Evolutionary conservation across 2,329 filamentous ascomycete species (phyloP), one percentile per base, ranked within the genome.

Genomic region (Emmonsiellopsis sp.): DNA sequence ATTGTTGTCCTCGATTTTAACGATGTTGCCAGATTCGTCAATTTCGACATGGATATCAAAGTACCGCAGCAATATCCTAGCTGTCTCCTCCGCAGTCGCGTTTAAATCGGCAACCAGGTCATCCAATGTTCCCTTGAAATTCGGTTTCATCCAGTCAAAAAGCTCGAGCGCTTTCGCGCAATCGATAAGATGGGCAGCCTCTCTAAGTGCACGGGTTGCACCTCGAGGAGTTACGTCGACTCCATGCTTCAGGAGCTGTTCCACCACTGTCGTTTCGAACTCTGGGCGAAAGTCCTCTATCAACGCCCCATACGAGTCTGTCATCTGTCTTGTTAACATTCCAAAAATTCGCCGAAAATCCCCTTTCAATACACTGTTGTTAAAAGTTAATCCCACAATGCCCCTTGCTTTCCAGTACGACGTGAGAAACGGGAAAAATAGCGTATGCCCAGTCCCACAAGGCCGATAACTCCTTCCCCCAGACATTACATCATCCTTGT

Each of bases 201-300:
- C n/a, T 7, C 32, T 31, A 13, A 31, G 5, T 2, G 43, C 43
- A 10, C 43, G 43, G n/a, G 43, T 31, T 11, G 43, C 26, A 15
- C 43, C 43, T 11, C 43, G 43, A 31, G 11, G 6, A 1, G 7
- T 26, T 2, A 26, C 8, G 41, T 43, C 13, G 35, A n/a, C 35
- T 38, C 35, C 61, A 38, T 56, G 35, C 16, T 62, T 58, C 16
- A 62, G 50, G 15, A 44, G 7, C 5, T 32, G 44, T 13, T 47
- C 44, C 4, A 35, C 44, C 26, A 8, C 15, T 31, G 13, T 34
- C 13, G n/a, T 47, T 40, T 15, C 37, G 10, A 40, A 11, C 4
- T 3, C 37, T 5, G 7, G 15, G 37, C 20, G n/a, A n/a, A n/a
- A n/a, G n/a, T n/a, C n/a, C n/a, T n/a, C n/a, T n/a, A n/a, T n/a